Percentiles rank a stretch among this genome's conserved stretches.
These are phyloP conservation scores for Suillus lakei DNA, from an alignment of 768 basidiomycete genomes.

Conservation along the genomic window DNA sequence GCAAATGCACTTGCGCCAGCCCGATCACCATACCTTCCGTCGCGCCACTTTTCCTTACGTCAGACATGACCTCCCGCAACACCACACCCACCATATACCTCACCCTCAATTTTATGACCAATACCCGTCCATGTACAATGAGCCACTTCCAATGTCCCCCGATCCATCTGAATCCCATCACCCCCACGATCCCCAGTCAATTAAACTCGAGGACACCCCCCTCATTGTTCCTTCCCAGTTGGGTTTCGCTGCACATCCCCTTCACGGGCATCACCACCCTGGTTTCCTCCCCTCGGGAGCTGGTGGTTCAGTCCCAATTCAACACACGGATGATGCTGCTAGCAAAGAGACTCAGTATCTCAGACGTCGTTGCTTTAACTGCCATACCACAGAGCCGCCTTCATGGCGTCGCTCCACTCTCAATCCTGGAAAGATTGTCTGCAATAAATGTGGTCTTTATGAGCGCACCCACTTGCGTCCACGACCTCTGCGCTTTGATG, in stretches of 20 bases:
- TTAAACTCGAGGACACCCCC: conserved; percentile 71
- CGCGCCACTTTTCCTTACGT: conserved; percentile 81
- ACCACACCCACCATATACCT: conserved; percentile 43
- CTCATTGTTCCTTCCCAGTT: conserved; percentile 67
- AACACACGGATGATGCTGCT: conserved; percentile 90
- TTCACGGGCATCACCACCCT: conserved; percentile 41
- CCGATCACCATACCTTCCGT: conserved; percentile 55
- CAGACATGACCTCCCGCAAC: conserved; percentile 64
- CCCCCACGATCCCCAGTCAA: conserved; percentile 36
- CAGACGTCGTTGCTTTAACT: conserved; percentile 87
- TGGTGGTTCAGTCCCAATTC: conserved; percentile 59
- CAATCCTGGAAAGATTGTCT: conserved; percentile 91
- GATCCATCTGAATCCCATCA: conserved; percentile 28
- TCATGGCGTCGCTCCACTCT: conserved; percentile 88
- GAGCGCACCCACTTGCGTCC: conserved; percentile 88
- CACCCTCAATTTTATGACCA: conserved; percentile 38
- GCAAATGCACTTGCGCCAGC: conserved; percentile 20
- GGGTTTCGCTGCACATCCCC: conserved; percentile 33
- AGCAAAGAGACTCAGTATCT: conserved; percentile 92
- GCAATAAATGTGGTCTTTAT: conserved; percentile 93
- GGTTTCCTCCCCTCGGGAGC: conserved; percentile 47
- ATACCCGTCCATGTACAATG: conserved; percentile 43
- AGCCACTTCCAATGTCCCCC: conserved; percentile 38
- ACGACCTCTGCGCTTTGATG: conserved; percentile 84
- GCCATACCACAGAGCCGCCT: conserved; percentile 90